Percentiles rank a stretch among this genome's conserved stretches.
phyloP scores from a whole-genome alignment of 768 basidiomycete genomes.

The Mrakia blollopis region DNA sequence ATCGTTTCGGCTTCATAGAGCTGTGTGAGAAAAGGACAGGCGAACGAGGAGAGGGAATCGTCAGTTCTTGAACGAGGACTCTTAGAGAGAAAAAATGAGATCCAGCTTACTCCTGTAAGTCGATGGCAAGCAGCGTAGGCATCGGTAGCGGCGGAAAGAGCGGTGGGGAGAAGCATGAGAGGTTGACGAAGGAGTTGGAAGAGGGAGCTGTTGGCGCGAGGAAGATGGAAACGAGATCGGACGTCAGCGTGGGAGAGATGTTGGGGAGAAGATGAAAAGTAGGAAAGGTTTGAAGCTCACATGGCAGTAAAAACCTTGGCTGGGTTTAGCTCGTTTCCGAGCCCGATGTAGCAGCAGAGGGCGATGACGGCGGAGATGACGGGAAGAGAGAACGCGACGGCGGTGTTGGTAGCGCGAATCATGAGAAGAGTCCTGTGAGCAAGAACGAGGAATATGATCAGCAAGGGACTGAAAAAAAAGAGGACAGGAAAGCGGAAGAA shows the following conservation, averaged over 20 bases:
- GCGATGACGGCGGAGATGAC: conserved; percentile 4
- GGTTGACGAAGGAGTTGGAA: conserved; percentile 47
- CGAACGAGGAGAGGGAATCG: background rate
- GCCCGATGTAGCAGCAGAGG: conserved; percentile 16
- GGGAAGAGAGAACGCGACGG: conserved; percentile 48
- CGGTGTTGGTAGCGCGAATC: conserved; percentile 62
- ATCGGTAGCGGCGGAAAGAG: conserved; percentile 59
- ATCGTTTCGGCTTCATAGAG: conserved; percentile 55
- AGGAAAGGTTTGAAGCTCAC: conserved; percentile 36
- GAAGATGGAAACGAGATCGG: conserved; percentile 40
- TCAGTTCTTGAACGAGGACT: too few species aligned
- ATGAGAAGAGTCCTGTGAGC: conserved; percentile 54
- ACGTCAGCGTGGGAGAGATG: conserved; percentile 14
- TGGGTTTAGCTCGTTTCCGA: conserved; percentile 56
- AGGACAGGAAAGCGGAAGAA: too few species aligned
- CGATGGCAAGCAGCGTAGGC: conserved; percentile 61
- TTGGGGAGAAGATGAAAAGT: background rate
- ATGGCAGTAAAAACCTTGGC: conserved; percentile 77
- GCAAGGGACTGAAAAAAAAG: too few species aligned
- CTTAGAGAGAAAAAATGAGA: background rate
- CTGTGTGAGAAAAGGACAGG: background rate
- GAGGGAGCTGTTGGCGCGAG: conserved; percentile 43
- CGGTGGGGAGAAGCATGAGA: conserved; percentile 42
- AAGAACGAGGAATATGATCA: too few species aligned
- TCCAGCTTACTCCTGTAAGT: conserved; percentile 46